Evolutionary conservation across 2,329 filamentous ascomycete genomes (phyloP), one percentile per base, ranked within the genome.

Genomic region (Calonectria naviculata): DNA sequence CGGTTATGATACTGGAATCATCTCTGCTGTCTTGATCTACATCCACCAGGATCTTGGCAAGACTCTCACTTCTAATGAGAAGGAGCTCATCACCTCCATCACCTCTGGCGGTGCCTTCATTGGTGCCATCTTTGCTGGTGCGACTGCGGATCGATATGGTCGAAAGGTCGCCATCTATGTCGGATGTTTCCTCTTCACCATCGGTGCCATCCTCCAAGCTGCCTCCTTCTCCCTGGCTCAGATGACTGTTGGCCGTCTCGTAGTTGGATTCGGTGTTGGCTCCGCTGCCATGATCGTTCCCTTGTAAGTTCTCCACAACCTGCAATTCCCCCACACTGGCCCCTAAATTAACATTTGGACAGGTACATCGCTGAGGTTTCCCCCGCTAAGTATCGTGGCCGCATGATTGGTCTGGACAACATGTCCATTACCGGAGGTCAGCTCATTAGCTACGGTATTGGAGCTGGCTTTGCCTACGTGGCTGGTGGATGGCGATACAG

Each of bases 31-130:
- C 7, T 68, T 83, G 29, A 71, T 81, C 29, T 78, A 78, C 49
- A 73, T 78, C 31, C 12, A 71, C 12, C 17, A 74, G 19, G 77
- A 78, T 62, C 83, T 89, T 10, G 82, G 83, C 31, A 80, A 83
- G 36, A 79, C 79, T 9, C 78, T 87, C 5, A 80, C 73, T 29
- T 82, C 84, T 5, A 82, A 80, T 4, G 86, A 89, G 70, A 84
- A 87, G 72, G 87, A 89, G 73, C 80, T 89, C 31, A 84, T 89
- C 41, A 89, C 87, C 1, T 88, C 87, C 0, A 82, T 89, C 21
- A 87, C 84, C 24, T 87, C 85, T 8, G 87, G 84, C 1, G 78
- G 78, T 46, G 78, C 78, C 19, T 76, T 80, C 9, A 65, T 80
- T 8, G 78, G 78, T 10, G 78, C 78, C 31, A 74, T 80, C n/a